Percentiles rank a stretch among this genome's conserved stretches.
phyloP scores from a whole-genome alignment of 2,329 filamentous ascomycete species.

The Cylindrodendrum hubeiense region DNA sequence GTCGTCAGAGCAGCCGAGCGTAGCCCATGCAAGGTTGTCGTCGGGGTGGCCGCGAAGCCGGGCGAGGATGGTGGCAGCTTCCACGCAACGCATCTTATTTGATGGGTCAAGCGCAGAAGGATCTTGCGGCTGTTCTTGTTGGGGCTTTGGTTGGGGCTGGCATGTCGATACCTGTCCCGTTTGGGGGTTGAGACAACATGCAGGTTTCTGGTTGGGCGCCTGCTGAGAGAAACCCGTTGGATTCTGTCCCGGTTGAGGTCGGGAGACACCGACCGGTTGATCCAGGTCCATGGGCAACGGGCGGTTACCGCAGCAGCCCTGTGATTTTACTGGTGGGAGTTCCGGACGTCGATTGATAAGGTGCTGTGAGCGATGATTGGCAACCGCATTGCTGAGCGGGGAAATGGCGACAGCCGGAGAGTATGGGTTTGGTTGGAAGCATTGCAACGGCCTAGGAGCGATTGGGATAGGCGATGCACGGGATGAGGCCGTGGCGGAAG shows the following conservation, averaged over 20 bases:
- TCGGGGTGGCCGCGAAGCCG: slow-evolving; percentile 53
- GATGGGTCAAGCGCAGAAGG: background rate
- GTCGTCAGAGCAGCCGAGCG: slow-evolving; percentile 45
- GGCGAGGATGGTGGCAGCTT: slow-evolving; percentile 51
- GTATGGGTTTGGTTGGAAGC: slow-evolving; percentile 1
- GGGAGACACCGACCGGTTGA: background rate
- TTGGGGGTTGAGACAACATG: background rate
- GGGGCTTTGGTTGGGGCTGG: background rate
- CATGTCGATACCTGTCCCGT: background rate
- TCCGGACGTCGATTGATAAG: background rate
- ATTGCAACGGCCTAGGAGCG: background rate
- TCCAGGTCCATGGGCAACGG: slow-evolving; percentile 8
- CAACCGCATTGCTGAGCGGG: slow-evolving; percentile 10
- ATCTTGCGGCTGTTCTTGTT: background rate
- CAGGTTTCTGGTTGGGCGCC: background rate
- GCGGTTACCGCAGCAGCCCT: background rate
- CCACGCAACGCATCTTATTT: slow-evolving; percentile 43
- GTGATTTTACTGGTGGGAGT: background rate
- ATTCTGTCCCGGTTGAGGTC: background rate
- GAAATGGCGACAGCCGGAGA: slow-evolving; percentile 3
- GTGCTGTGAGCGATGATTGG: slow-evolving; percentile 5
- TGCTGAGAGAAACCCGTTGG: background rate
- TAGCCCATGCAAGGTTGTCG: slow-evolving; percentile 39
- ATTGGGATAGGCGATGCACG: background rate
- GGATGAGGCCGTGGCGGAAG: slow-evolving; percentile 5